phyloP scores from a whole-genome alignment of 176 grass and related monocot species.

The Saccharum spontaneum region DNA sequence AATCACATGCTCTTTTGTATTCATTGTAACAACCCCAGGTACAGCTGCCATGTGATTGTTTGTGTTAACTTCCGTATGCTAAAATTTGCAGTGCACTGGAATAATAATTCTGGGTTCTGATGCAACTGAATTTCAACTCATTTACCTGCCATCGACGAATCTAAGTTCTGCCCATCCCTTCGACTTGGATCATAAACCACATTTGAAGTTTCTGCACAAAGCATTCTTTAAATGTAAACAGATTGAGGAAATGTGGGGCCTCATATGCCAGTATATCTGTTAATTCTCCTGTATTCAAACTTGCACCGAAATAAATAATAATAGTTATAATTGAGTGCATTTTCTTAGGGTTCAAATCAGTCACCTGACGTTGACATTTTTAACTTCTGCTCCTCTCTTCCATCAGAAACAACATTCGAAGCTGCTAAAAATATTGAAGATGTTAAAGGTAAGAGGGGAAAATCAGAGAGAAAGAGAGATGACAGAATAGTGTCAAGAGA shows the following conservation, averaged over 20 bases:
- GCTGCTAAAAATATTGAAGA: conserved; percentile 18
- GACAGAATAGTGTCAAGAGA: conserved; percentile 20
- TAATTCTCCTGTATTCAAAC: conserved; percentile 21
- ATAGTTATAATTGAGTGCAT: neutral
- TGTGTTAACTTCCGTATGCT: conserved; percentile 24
- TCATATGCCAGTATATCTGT: conserved; percentile 14
- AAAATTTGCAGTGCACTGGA: conserved; percentile 12
- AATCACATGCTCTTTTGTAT: conserved; percentile 64
- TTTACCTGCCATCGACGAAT: conserved; percentile 46
- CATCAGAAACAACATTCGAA: conserved; percentile 43
- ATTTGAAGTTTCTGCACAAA: conserved; percentile 40
- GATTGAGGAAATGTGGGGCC: neutral
- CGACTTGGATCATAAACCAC: conserved; percentile 26
- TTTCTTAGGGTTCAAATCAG: conserved; percentile 10
- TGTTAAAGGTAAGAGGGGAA: neutral
- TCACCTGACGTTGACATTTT: conserved; percentile 53
- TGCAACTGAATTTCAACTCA: conserved; percentile 12
- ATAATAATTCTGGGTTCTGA: neutral
- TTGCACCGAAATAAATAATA: conserved; percentile 14
- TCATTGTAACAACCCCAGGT: conserved; percentile 35
- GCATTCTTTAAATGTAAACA: conserved; percentile 29
- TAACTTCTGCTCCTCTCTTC: conserved; percentile 41
- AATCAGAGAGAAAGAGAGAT: neutral
- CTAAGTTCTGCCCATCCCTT: conserved; percentile 33
- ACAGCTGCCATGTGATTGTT: conserved; percentile 31